phyloP scores from a whole-genome alignment of 2,329 filamentous ascomycete species.

The Cladophialophora chaetospira region DNA sequence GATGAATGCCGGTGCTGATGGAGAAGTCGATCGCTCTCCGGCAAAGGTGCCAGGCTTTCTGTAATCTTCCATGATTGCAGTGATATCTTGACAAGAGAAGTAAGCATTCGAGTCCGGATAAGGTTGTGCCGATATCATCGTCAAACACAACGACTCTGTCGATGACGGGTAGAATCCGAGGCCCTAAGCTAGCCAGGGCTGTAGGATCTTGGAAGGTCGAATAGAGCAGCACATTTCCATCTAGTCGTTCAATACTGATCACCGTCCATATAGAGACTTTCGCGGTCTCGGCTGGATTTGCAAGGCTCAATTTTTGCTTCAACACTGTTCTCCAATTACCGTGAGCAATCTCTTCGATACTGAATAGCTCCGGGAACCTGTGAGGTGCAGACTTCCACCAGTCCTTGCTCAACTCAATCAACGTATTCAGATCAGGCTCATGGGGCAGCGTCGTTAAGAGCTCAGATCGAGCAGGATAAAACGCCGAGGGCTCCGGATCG shows the following conservation, averaged over 20 bases:
- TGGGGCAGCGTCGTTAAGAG: neutral
- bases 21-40: constrained; percentile 5
- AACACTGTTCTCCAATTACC: neutral
- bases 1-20: constrained; percentile 1
- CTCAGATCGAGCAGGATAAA: neutral
- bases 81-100: constrained; percentile 5
- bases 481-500: neutral
- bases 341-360: neutral
- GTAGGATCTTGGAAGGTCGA: neutral
- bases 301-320: neutral
- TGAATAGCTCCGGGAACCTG: constrained; percentile 14
- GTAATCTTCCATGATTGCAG: constrained; percentile 5
- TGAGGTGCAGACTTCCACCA: constrained; percentile 8
- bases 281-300: constrained; percentile 6
- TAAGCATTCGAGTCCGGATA: constrained; percentile 4
- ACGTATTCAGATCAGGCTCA: constrained; percentile 3
- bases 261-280: constrained; percentile 1
- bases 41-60: constrained; percentile 8
- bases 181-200: neutral
- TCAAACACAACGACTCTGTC: constrained; percentile 1
- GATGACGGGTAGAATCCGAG: neutral
- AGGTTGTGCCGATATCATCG: constrained; percentile 2
- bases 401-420: constrained; percentile 6
- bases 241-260: constrained; percentile 5
- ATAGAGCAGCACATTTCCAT: neutral